Conservation (phyloP, 768 basidiomycete genomes). For the Gautieria morchelliformis region DNA sequence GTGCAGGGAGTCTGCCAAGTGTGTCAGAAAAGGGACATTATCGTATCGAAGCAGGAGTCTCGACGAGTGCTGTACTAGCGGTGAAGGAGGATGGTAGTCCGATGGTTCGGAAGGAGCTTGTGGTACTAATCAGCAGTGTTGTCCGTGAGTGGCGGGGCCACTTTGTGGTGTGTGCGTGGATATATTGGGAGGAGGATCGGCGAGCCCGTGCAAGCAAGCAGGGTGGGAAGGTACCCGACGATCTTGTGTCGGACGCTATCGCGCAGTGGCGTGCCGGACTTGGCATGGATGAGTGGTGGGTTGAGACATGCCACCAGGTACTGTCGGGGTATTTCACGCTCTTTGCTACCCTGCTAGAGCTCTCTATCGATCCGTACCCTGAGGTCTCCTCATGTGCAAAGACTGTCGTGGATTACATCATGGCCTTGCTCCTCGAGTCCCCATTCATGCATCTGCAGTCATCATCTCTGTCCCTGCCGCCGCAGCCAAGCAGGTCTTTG, state of each 20-base stretch:
- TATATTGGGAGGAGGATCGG: constrained; percentile 89
- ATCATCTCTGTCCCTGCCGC: constrained; percentile 29
- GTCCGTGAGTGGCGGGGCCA: constrained; percentile 96
- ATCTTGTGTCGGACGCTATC: constrained; percentile 61
- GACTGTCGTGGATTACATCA: constrained; percentile 86
- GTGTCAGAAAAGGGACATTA: constrained; percentile 12
- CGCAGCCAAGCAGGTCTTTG: constrained; percentile 32
- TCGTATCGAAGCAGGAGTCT: constrained; percentile 82
- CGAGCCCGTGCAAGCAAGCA: constrained; percentile 30
- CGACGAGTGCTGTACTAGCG: constrained; percentile 78
- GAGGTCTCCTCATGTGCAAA: constrained; percentile 89
- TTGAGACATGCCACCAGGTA: constrained; percentile 65
- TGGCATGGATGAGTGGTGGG: constrained; percentile 47
- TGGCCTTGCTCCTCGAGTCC: constrained; percentile 72
- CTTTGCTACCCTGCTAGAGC: constrained; percentile 77
- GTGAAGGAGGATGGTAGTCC: constrained; percentile 93
- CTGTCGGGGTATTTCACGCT: constrained; percentile 94
- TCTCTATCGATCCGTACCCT: constrained; percentile 86
- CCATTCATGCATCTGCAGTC: constrained; percentile 31
- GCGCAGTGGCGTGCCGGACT: constrained; percentile 71
- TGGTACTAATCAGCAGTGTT: constrained; percentile 84
- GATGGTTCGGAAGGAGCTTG: constrained; percentile 89
- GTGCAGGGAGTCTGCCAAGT: constrained; percentile 1
- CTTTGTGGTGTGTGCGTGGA: constrained; percentile 94
- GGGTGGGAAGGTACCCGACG: constrained; percentile 44